These are phyloP conservation scores for Raphanus raphanistrum DNA, from an alignment of 345 rosid species.

Conservation along the genomic window DNA sequence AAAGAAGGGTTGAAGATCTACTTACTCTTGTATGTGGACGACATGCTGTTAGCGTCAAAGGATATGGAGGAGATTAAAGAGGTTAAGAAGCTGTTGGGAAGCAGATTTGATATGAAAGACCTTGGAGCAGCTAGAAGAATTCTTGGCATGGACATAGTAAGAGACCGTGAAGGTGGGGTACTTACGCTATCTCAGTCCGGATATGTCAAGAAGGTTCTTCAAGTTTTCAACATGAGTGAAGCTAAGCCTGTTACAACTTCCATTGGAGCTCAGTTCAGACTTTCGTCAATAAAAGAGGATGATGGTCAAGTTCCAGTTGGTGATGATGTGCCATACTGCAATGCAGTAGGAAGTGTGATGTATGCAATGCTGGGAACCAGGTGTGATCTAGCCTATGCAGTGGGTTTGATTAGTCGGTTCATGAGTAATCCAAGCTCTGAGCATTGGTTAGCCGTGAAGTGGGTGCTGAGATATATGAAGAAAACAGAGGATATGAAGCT, in stretches of 20 bases:
- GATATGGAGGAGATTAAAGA: not conserved
- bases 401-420: too few species aligned
- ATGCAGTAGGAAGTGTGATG: not conserved
- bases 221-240: not conserved
- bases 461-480: not conserved
- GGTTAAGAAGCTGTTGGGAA: not conserved
- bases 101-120: not conserved
- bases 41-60: not conserved
- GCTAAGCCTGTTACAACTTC: not conserved
- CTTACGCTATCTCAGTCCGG: not conserved
- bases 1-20: too few species aligned
- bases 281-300: not conserved
- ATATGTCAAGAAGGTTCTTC: not conserved
- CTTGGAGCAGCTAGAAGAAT: not conserved
- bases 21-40: too few species aligned
- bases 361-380: too few species aligned
- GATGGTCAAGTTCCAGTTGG: not conserved
- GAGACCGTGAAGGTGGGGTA: not conserved
- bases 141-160: not conserved
- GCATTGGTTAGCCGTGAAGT: not conserved
- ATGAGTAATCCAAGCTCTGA: not conserved
- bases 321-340: not conserved
- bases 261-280: not conserved
- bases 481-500: not conserved
- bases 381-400: too few species aligned